Percentiles rank a stretch among this genome's conserved stretches.
These are phyloP conservation scores for Kluyveromyces siamensis DNA, from an alignment of 805 yeast genomes.

Conservation along the genomic window DNA sequence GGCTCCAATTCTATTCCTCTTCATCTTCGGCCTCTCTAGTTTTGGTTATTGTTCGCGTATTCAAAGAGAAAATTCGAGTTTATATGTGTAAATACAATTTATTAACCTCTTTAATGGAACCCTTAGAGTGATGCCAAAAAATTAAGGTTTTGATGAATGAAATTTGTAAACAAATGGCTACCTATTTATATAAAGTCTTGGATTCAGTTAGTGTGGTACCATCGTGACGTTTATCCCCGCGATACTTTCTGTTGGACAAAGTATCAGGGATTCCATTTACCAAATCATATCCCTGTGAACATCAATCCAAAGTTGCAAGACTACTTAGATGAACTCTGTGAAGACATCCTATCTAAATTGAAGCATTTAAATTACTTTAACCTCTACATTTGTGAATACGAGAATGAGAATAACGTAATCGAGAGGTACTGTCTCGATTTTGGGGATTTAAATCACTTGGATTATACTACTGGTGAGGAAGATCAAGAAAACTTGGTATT, in stretches of 20 bases:
- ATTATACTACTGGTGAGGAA: constrained; percentile 6
- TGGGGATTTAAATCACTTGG: constrained; percentile 22
- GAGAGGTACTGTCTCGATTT: constrained; percentile 26
- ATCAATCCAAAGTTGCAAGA: constrained; percentile 38
- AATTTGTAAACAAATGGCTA: constrained; percentile 21
- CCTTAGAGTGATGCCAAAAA: neutral
- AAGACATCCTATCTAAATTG: constrained; percentile 19
- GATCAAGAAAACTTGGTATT: constrained; percentile 20
- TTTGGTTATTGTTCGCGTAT: neutral
- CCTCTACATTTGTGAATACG: constrained; percentile 16
- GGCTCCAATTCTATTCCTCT: constrained; percentile 22
- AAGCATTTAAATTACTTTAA: constrained; percentile 15
- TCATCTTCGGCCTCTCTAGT: neutral
- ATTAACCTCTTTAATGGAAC: neutral
- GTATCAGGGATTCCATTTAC: constrained; percentile 34
- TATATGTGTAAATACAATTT: neutral
- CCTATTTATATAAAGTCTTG: constrained; percentile 29
- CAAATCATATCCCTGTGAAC: constrained; percentile 32
- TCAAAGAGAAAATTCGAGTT: neutral
- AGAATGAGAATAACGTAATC: constrained; percentile 14
- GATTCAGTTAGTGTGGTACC: constrained; percentile 29
- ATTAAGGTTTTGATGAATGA: constrained; percentile 10
- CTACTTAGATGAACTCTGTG: constrained; percentile 30
- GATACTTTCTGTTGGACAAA: constrained; percentile 29
- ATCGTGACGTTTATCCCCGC: constrained; percentile 31